Base-by-base conservation (phyloP, 2,329 filamentous ascomycete genomes). In the Hypoxylon sp. region DNA sequence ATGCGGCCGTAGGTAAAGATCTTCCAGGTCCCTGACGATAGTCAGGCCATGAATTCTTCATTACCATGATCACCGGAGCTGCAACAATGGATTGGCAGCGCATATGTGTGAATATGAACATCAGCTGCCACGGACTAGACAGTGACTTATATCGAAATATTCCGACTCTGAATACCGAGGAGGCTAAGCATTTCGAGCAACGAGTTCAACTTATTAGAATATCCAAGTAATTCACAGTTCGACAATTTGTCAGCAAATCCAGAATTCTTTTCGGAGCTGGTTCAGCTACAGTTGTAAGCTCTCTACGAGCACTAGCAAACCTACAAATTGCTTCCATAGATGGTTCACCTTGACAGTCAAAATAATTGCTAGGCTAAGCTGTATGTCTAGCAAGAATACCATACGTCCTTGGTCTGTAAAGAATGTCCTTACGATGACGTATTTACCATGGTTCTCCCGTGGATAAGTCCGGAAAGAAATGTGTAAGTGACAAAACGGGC, bases 171-270 rank as follows among this genome's bases (percentile, higher is more conserved):
- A 46, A 46, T 21, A 56, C 35, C 35, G 2, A 2, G 35, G n/a
- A 13, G 24, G 15, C 19, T 2, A 31, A 42, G 10, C 7, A 21
- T 7, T 21, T 47, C 5, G 29, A 53, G 19, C 17, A 10, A 35
- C n/a, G 37, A 27, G 8, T 15, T 46, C 2, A 17, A 15, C 19
- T 11, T 37, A 21, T 1, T 27, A 27, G 24, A 27, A n/a, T 32
- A 29, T 24, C 31, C 6, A 13, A 13, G 24, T n/a, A 24, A 29
- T 19, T n/a, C 4, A 44, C 6, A 31, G 37, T 2, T 42, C n/a
- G 31, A 50, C 32, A 47, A 56, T 66, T 56, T 35, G 52, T 52
- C 15, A 47, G 46, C 57, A 19, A 61, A 13, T 19, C 37, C 32
- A 10, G n/a, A 10, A 56, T 11, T 42, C 32, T 17, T 46, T 55